phyloP scores from a whole-genome alignment of 2,329 filamentous ascomycete genomes.

The Sporothrix inflata region DNA sequence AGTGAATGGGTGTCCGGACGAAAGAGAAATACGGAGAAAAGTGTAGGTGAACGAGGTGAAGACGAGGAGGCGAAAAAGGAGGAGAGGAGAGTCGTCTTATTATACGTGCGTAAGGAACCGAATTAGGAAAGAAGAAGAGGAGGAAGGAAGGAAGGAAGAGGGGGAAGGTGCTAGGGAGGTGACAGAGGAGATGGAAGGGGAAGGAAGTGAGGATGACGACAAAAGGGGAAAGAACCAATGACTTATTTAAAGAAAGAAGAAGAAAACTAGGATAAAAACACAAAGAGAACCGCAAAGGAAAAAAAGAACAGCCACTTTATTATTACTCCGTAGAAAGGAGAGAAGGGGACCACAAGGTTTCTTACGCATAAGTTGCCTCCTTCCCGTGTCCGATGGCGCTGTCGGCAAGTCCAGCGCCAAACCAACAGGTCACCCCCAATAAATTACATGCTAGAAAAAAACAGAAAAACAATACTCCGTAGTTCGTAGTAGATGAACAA shows the following conservation, averaged over 20 bases:
- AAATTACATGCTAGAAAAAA: not conserved
- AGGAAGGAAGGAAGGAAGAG: not conserved
- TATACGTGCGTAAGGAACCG: too few species aligned
- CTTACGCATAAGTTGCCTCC: conserved; percentile 20
- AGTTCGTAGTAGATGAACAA: not conserved
- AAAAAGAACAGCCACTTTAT: not conserved
- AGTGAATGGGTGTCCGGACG: not conserved
- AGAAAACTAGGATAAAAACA: not conserved
- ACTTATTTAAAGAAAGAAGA: not conserved
- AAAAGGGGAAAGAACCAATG: not conserved
- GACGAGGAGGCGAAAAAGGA: not conserved
- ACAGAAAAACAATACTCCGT: not conserved
- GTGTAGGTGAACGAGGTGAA: not conserved
- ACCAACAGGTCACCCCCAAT: not conserved
- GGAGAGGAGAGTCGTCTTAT: not conserved
- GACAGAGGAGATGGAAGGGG: not conserved
- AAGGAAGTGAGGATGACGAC: conserved; percentile 9
- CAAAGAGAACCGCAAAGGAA: not conserved
- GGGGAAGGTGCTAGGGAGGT: not conserved
- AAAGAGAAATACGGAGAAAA: not conserved
- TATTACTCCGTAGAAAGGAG: not conserved
- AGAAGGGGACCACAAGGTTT: not conserved
- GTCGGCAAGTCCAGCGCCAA: conserved; percentile 12
- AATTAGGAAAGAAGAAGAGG: not conserved
- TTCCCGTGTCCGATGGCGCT: conserved; percentile 25